phyloP scores from a whole-genome alignment of 1,284 basidiomycete genomes.

The Schizopora paradoxa region DNA sequence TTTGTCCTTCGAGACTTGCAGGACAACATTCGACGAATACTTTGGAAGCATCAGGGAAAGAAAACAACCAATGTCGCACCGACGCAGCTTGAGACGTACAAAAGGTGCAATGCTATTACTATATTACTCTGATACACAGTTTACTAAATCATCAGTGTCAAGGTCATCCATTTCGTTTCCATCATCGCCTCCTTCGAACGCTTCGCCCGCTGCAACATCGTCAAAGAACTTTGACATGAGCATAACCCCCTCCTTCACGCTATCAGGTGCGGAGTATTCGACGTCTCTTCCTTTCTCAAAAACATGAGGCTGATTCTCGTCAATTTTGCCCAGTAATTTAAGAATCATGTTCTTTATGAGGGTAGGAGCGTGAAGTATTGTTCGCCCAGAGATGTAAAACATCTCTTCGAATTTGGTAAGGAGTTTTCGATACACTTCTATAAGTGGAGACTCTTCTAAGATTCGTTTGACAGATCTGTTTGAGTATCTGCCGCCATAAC shows the following conservation, averaged over 20 bases:
- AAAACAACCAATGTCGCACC: too few species aligned
- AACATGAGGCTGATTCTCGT: constrained; percentile 20
- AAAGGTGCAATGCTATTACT: too few species aligned
- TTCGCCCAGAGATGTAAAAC: constrained; percentile 25
- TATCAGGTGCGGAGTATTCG: constrained; percentile 22
- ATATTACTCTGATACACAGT: not conserved
- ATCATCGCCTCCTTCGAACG: too few species aligned
- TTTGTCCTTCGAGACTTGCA: too few species aligned
- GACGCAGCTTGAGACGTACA: too few species aligned
- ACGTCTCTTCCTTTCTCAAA: constrained; percentile 19
- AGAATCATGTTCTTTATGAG: constrained; percentile 28
- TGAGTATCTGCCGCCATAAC: constrained; percentile 18
- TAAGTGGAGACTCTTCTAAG: constrained; percentile 27
- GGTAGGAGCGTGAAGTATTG: constrained; percentile 24
- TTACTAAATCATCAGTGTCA: constrained; percentile 3
- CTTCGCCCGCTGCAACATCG: not conserved
- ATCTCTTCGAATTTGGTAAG: constrained; percentile 25
- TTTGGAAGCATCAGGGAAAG: too few species aligned
- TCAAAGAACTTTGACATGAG: constrained; percentile 4
- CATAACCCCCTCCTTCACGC: constrained; percentile 21
- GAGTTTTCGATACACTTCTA: constrained; percentile 26
- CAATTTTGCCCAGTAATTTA: constrained; percentile 22
- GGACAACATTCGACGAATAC: too few species aligned
- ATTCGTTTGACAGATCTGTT: constrained; percentile 20
- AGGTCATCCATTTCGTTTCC: not conserved